Percentiles rank a stretch among this genome's conserved stretches.
These are phyloP conservation scores for Xylaria flabelliformis DNA, from an alignment of 495 filamentous ascomycete genomes.

Conservation along the genomic window DNA sequence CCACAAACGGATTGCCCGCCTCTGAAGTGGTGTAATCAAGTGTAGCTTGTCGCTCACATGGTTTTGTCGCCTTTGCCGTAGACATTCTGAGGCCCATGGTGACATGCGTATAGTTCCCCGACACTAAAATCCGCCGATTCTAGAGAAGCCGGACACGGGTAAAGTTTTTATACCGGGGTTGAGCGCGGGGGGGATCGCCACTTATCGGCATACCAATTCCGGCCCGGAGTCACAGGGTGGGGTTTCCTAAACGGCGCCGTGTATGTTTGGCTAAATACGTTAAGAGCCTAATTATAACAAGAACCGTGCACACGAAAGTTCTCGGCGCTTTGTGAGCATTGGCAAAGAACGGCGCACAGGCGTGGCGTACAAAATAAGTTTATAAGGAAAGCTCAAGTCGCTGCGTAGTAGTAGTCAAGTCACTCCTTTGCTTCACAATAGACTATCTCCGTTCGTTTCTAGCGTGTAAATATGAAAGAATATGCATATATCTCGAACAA, in stretches of 20 bases:
- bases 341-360: no score
- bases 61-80: neutral
- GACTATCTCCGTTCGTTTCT: no score
- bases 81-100: neutral
- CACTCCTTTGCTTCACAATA: no score
- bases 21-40: conserved; percentile 36
- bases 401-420: no score
- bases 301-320: neutral
- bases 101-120: no score
- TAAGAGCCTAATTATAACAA: conserved; percentile 15
- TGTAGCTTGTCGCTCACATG: neutral
- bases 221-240: neutral
- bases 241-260: conserved; percentile 5
- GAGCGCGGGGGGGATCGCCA: neutral
- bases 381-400: no score
- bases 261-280: conserved; percentile 15
- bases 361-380: no score
- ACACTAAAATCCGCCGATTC: neutral
- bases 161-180: neutral
- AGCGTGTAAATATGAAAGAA: no score
- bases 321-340: no score
- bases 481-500: no score
- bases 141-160: neutral
- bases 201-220: conserved; percentile 8
- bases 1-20: conserved; percentile 49